These are phyloP conservation scores for Phytophthora syringae DNA, from an alignment of 352 stramenopile species.

Conservation along the genomic window DNA sequence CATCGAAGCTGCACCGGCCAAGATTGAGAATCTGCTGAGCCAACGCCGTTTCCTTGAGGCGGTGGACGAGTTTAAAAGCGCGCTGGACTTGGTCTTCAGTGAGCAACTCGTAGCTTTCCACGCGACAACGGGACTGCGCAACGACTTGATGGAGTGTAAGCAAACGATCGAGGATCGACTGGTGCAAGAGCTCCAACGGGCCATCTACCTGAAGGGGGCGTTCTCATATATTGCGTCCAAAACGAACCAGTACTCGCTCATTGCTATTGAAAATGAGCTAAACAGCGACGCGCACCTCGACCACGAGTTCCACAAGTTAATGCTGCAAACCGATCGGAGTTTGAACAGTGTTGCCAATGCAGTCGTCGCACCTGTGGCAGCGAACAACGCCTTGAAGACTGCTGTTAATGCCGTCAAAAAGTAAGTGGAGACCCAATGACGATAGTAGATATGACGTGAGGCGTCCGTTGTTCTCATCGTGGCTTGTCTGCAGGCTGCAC, in stretches of 20 bases:
- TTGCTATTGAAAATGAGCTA: conserved; percentile 74
- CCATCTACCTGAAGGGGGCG: conserved; percentile 76
- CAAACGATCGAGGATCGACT: conserved; percentile 83
- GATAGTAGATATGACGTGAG: background rate
- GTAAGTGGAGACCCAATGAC: conserved; percentile 28
- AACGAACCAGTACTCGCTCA: conserved; percentile 75
- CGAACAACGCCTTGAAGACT: conserved; percentile 54
- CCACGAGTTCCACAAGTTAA: conserved; percentile 66
- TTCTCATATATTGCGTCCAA: conserved; percentile 63
- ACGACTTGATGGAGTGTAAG: conserved; percentile 87
- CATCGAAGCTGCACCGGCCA: conserved; percentile 72
- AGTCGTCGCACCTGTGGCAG: conserved; percentile 13
- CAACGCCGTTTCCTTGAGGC: conserved; percentile 65
- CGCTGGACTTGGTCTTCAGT: conserved; percentile 84
- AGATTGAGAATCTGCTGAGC: conserved; percentile 65
- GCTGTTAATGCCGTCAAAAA: conserved; percentile 73
- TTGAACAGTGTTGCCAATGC: background rate
- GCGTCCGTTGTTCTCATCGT: conserved; percentile 1
- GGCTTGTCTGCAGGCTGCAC: conserved; percentile 53
- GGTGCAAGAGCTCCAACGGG: conserved; percentile 70
- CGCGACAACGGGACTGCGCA: conserved; percentile 74
- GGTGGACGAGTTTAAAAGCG: conserved; percentile 74
- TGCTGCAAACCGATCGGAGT: conserved; percentile 32
- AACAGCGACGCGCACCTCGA: conserved; percentile 67
- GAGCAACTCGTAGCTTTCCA: conserved; percentile 83